Conservation (phyloP, 1,284 basidiomycete genomes). For the Sphaerobolus stellatus region DNA sequence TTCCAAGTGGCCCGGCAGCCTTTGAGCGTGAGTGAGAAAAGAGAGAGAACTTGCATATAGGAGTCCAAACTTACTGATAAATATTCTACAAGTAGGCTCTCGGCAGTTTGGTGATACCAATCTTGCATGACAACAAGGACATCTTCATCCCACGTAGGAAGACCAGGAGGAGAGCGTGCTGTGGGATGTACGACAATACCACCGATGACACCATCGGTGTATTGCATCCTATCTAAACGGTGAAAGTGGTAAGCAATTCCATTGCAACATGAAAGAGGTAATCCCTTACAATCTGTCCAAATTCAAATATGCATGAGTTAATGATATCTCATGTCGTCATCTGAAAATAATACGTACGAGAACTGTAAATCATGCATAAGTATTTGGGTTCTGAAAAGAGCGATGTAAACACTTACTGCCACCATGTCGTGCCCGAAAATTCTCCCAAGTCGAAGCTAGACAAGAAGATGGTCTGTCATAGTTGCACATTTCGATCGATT, state of each 20-base stretch:
- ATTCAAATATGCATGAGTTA: no score
- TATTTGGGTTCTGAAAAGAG: neutral
- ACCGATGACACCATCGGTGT: slow-evolving; percentile 31
- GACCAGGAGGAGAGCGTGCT: slow-evolving; percentile 5
- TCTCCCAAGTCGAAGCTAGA: slow-evolving; percentile 14
- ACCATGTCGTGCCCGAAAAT: slow-evolving; percentile 18
- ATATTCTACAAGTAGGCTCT: slow-evolving; percentile 10
- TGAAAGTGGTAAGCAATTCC: neutral
- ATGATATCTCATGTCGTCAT: neutral
- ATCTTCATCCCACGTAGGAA: slow-evolving; percentile 18
- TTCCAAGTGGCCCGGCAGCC: neutral
- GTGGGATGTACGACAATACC: slow-evolving; percentile 25
- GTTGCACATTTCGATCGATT: neutral
- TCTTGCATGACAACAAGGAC: slow-evolving; percentile 18
- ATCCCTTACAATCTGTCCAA: neutral
- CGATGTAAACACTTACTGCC: slow-evolving; percentile 18
- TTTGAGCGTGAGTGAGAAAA: neutral
- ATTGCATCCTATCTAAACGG: slow-evolving; percentile 18
- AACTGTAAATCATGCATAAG: neutral
- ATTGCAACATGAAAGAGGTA: neutral
- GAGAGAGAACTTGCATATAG: no score
- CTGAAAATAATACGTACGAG: neutral
- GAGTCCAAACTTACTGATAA: slow-evolving; percentile 1
- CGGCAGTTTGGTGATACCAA: slow-evolving; percentile 18
- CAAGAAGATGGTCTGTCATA: neutral